Base-by-base conservation (phyloP, 768 basidiomycete genomes). In the Tephrocybe sp. region DNA sequence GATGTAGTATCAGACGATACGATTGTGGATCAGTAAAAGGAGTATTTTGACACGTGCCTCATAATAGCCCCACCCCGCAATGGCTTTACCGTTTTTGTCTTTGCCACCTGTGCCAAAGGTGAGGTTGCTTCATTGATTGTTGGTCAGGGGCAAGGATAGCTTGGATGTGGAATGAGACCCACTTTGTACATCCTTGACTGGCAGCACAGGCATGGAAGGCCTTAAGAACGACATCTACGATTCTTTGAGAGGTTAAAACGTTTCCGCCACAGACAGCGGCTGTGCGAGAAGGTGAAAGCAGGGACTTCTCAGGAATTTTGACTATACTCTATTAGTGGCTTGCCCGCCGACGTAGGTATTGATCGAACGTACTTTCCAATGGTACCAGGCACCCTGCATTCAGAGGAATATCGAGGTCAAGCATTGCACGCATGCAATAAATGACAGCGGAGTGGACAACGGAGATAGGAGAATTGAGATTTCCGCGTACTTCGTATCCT, bases 211-310 rank as follows among this genome's bases (percentile, higher is more conserved):
- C 93, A 58, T 88, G 79, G 73, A 97, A 97, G 0, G 94, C 93
- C 64, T 88, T 91, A 29, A 97, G 71, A 27, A 97, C 88, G 2
- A 94, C 92, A 61, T 97, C 94, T 2, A 94, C 91, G 38, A 95
- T 90, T n/a, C 94, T 77, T 61, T 95, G 94, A 4, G 86, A 89
- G 3, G 92, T 94, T 38, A 91, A 70, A 1, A 94, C 92, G 61
- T 97, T 97, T 10, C 94, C 94, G 24, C 89, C 93, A 55, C 92
- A 94, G 4, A 95, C 92, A 0, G 94, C 94, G 9, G 89, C 91
- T 0, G 89, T 93, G 37, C 81, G 80, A 11, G 88, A 88, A 0
- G 94, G 94, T 4, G 83, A 78, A 23, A 97, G 72, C 11, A 97
- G 64, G 1, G 86, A 88, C 47, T 82, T 84, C n/a, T 74, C 64